phyloP scores from a whole-genome alignment of 371 early-diverging fungal species.

The Rhizopus arrhizus region DNA sequence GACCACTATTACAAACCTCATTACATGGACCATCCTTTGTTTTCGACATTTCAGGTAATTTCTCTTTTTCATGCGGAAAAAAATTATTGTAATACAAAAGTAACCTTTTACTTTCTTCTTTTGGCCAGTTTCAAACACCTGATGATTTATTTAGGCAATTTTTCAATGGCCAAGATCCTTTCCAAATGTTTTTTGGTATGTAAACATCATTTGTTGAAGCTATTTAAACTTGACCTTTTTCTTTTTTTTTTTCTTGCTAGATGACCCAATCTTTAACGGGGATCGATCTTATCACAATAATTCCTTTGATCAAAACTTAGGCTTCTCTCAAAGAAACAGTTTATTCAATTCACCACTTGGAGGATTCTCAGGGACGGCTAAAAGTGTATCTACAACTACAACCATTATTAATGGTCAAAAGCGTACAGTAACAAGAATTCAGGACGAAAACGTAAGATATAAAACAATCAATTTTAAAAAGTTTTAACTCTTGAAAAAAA shows the following conservation, averaged over 20 bases:
- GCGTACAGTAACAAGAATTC: slow-evolving; percentile 21
- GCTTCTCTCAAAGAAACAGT: background rate
- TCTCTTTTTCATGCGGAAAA: too few relatives aligned
- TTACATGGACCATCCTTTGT: too few relatives aligned
- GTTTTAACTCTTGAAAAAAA: background rate
- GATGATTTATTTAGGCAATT: slow-evolving; percentile 26
- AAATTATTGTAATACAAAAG: too few relatives aligned
- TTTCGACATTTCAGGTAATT: slow-evolving; percentile 21
- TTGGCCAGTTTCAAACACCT: slow-evolving; percentile 19
- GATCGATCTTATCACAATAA: background rate
- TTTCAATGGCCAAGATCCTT: slow-evolving; percentile 21
- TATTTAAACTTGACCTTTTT: too few relatives aligned
- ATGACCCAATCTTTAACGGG: slow-evolving; percentile 13
- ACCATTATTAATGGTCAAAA: slow-evolving; percentile 22
- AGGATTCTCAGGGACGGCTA: background rate
- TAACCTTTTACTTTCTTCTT: background rate
- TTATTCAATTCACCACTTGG: background rate
- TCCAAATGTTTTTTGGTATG: slow-evolving; percentile 15
- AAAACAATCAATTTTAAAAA: too few relatives aligned
- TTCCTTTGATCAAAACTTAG: slow-evolving; percentile 1
- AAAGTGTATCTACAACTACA: slow-evolving; percentile 23
- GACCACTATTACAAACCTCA: background rate
- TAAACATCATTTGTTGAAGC: background rate
- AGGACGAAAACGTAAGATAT: slow-evolving; percentile 8
- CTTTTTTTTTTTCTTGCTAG: background rate